phyloP scores from a whole-genome alignment of 2,329 filamentous ascomycete species.

The Chaetomiaceae sp. region DNA sequence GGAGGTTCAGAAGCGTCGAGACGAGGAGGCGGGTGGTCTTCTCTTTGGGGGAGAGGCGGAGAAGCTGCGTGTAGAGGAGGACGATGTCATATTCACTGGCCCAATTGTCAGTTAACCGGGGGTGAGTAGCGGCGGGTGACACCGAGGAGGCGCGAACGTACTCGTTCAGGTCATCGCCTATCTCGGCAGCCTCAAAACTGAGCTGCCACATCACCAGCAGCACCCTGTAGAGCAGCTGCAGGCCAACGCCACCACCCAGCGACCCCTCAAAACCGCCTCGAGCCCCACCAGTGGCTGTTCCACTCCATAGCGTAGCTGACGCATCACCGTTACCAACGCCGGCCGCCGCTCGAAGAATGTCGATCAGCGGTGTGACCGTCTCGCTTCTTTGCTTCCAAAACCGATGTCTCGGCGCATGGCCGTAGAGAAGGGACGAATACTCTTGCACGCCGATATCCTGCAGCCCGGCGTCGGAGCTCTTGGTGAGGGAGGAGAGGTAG shows the following conservation, averaged over 20 bases:
- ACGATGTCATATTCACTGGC: constrained; percentile 85
- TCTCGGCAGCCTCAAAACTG: constrained; percentile 78
- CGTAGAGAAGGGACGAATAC: constrained; percentile 78
- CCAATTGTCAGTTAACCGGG: background rate
- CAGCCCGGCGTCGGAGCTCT: constrained; percentile 78
- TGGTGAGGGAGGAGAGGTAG: constrained; percentile 78
- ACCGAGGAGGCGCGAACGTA: constrained; percentile 41
- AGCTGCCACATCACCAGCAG: constrained; percentile 93
- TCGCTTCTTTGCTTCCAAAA: constrained; percentile 91
- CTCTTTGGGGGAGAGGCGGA: constrained; percentile 91
- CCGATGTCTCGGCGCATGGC: constrained; percentile 63
- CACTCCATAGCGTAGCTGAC: constrained; percentile 56
- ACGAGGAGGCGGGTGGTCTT: constrained; percentile 92
- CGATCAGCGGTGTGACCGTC: constrained; percentile 73
- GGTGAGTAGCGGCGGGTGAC: too few relatives aligned
- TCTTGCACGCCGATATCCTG: constrained; percentile 95
- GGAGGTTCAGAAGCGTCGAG: constrained; percentile 82
- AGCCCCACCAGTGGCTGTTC: constrained; percentile 37
- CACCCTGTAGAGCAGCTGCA: constrained; percentile 92
- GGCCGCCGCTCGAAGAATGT: constrained; percentile 74
- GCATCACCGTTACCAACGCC: constrained; percentile 61
- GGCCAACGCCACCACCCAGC: constrained; percentile 73
- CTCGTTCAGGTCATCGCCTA: constrained; percentile 76
- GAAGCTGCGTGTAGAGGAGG: constrained; percentile 82
- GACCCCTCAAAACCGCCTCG: constrained; percentile 58